A percentile compares a stretch with the other conserved stretches of the same genome.
These are phyloP conservation scores for Neocucurbitaria cava DNA, from an alignment of 2,329 filamentous ascomycete genomes.

Conservation along the genomic window DNA sequence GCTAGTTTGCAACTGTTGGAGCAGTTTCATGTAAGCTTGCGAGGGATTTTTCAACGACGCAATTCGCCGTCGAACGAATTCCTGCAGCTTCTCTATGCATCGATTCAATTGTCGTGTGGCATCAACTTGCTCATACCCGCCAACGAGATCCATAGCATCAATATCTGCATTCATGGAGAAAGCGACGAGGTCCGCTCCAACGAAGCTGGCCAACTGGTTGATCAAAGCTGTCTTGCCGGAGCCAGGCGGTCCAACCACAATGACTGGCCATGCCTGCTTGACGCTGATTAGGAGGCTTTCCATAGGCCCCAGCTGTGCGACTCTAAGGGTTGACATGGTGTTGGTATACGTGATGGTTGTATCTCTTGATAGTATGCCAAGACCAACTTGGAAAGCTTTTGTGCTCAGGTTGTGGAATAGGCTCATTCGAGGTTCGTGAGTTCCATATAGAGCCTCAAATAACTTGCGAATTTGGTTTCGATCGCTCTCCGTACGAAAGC, in stretches of 20 bases:
- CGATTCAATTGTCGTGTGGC: constrained; percentile 73
- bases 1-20: constrained; percentile 27
- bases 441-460: constrained; percentile 70
- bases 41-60: constrained; percentile 13
- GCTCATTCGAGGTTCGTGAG: constrained; percentile 39
- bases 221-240: constrained; percentile 86
- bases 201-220: constrained; percentile 78
- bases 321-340: constrained; percentile 23
- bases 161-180: constrained; percentile 94
- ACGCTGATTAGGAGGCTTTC: constrained; percentile 90
- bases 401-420: constrained; percentile 75
- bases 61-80: constrained; percentile 57
- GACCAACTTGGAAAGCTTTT: constrained; percentile 76
- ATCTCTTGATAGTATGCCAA: constrained; percentile 73
- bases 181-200: constrained; percentile 77
- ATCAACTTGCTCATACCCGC: constrained; percentile 95
- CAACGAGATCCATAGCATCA: constrained; percentile 95
- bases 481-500: constrained; percentile 79
- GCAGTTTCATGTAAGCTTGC: constrained; percentile 18
- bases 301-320: constrained; percentile 71
- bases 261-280: constrained; percentile 85
- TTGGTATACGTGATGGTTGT: constrained; percentile 34
- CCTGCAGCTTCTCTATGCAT: constrained; percentile 62
- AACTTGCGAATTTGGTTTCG: constrained; percentile 69
- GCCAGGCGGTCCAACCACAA: constrained; percentile 84